Evolutionary conservation across 768 basidiomycete species (phyloP).

Genomic region (Termitomyces sp.): DNA sequence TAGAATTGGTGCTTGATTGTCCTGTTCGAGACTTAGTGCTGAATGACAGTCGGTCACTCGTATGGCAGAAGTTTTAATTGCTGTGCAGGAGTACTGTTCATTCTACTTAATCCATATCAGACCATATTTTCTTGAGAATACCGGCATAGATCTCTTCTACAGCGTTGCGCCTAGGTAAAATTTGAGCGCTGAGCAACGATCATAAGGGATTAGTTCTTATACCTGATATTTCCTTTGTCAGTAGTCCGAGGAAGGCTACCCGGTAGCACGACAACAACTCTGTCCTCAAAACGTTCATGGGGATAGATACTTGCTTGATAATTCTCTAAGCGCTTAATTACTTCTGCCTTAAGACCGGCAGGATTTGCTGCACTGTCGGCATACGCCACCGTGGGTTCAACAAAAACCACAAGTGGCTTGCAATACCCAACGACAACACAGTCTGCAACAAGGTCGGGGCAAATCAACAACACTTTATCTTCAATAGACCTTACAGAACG

Average conservation of each 20-base stretch:
- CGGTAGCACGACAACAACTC: not conserved
- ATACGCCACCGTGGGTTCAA: not conserved
- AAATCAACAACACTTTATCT: not conserved
- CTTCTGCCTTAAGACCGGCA: not conserved
- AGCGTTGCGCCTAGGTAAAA: not conserved
- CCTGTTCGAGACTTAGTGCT: too few species aligned
- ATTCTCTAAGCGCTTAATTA: not conserved
- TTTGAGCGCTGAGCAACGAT: not conserved
- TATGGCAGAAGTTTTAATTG: not conserved
- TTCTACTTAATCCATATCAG: not conserved
- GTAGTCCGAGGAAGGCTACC: not conserved
- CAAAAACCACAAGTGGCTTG: constrained; percentile 9
- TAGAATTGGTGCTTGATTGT: too few species aligned
- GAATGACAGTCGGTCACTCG: not conserved
- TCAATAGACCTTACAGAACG: constrained; percentile 1
- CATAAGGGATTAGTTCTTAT: not conserved
- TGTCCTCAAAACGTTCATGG: not conserved
- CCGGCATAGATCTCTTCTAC: not conserved
- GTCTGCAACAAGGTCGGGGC: constrained; percentile 1
- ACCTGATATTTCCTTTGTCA: constrained; percentile 1
- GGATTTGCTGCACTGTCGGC: not conserved
- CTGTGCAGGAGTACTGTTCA: not conserved
- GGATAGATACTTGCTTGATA: not conserved
- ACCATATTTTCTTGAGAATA: not conserved
- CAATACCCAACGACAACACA: constrained; percentile 5